Conservation (phyloP, 2,329 filamentous ascomycete genomes). For the Penicillium sp. region DNA sequence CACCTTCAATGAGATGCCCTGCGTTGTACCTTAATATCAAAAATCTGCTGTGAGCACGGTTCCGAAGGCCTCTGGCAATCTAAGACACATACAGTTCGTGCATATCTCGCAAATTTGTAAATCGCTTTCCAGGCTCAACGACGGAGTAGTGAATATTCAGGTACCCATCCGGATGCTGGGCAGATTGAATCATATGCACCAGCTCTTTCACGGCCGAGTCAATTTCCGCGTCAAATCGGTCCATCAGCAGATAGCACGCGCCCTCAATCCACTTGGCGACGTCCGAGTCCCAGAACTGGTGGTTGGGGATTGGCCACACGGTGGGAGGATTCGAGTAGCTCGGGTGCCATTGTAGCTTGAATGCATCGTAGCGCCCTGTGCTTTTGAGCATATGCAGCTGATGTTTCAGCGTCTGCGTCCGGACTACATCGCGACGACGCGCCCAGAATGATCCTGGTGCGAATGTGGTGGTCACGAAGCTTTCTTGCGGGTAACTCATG, state of each 20-base stretch:
- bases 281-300: slow-evolving; percentile 60
- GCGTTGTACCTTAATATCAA: slow-evolving; percentile 62
- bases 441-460: slow-evolving; percentile 33
- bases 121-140: slow-evolving; percentile 55
- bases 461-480: slow-evolving; percentile 38
- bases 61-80: too few species aligned
- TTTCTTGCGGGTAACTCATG: too few species aligned
- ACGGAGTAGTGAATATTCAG: slow-evolving; percentile 64
- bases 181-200: slow-evolving; percentile 56
- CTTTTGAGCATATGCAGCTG: slow-evolving; percentile 55
- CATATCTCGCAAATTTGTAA: slow-evolving; percentile 60
- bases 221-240: slow-evolving; percentile 46
- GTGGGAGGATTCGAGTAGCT: slow-evolving; percentile 51
- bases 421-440: slow-evolving; percentile 41
- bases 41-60: too few species aligned
- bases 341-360: slow-evolving; percentile 57
- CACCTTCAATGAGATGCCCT: slow-evolving; percentile 62
- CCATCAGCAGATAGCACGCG: slow-evolving; percentile 55
- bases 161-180: slow-evolving; percentile 62
- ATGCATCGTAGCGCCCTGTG: slow-evolving; percentile 59
- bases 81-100: too few species aligned
- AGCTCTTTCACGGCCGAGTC: slow-evolving; percentile 55
- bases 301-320: slow-evolving; percentile 58
- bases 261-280: slow-evolving; percentile 64
- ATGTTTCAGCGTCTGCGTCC: slow-evolving; percentile 48